Evolutionary conservation across 1,284 basidiomycete genomes (phyloP).

Genomic region (Ceratobasidium sp.): DNA sequence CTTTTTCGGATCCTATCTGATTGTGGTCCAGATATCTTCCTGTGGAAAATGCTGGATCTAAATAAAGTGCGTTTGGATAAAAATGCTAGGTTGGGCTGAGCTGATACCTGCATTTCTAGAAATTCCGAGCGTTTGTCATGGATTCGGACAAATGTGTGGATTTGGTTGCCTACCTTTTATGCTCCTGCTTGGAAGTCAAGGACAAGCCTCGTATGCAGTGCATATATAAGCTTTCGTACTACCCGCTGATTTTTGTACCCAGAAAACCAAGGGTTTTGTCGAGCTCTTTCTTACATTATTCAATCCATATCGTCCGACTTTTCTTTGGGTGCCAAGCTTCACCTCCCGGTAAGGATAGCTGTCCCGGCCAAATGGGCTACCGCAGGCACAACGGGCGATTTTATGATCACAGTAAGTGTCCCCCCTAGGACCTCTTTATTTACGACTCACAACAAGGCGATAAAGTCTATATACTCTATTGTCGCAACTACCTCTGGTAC

Average conservation of each 20-base stretch:
- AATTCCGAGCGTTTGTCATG: conserved; percentile 82
- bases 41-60: conserved; percentile 90
- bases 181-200: conserved; percentile 83
- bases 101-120: conserved; percentile 55
- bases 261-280: conserved; percentile 91
- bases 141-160: conserved; percentile 81
- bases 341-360: conserved; percentile 59
- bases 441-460: neutral
- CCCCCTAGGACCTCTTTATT: conserved; percentile 9
- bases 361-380: conserved; percentile 78
- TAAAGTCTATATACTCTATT: conserved; percentile 84
- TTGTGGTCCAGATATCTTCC: conserved; percentile 68
- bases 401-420: conserved; percentile 78
- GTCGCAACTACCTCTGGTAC: conserved; percentile 84
- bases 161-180: conserved; percentile 76
- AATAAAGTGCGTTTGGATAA: conserved; percentile 70
- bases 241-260: conserved; percentile 42
- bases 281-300: conserved; percentile 88
- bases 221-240: neutral
- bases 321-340: conserved; percentile 73
- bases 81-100: neutral
- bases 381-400: conserved; percentile 80
- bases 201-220: conserved; percentile 79
- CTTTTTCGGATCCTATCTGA: conserved; percentile 26
- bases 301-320: conserved; percentile 89